These are phyloP conservation scores for Emericellopsis terricola DNA, from an alignment of 495 filamentous ascomycete genomes.

Conservation along the genomic window DNA sequence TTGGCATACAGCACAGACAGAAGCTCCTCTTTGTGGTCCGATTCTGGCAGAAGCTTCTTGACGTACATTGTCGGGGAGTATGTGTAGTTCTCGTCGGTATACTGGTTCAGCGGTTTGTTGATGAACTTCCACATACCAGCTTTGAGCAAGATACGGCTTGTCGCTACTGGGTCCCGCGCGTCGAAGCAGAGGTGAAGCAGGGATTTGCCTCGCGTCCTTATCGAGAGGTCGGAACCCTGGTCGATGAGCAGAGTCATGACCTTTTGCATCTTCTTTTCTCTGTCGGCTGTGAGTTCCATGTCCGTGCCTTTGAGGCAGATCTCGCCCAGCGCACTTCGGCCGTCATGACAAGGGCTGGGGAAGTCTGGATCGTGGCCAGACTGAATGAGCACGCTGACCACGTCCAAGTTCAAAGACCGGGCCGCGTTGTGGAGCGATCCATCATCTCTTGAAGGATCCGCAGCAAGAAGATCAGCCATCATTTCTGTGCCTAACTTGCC, in stretches of 20 bases:
- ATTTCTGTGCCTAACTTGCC: constrained; percentile 24
- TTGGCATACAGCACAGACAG: constrained; percentile 20
- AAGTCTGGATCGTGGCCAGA: constrained; percentile 29
- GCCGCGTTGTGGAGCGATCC: constrained; percentile 31
- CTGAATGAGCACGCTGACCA: constrained; percentile 23
- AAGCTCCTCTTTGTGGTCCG: constrained; percentile 16
- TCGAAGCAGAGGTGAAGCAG: constrained; percentile 25
- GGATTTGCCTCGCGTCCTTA: constrained; percentile 25
- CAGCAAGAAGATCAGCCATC: constrained; percentile 25
- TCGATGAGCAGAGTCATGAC: constrained; percentile 23
- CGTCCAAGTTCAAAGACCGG: constrained; percentile 22
- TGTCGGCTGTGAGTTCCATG: constrained; percentile 13
- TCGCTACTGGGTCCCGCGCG: constrained; percentile 22
- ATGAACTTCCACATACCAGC: constrained; percentile 27
- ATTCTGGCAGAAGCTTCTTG: constrained; percentile 13
- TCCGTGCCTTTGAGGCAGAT: constrained; percentile 26
- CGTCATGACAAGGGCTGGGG: constrained; percentile 26
- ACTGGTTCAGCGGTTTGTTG: constrained; percentile 25
- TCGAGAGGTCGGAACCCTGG: constrained; percentile 19
- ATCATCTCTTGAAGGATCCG: constrained; percentile 26
- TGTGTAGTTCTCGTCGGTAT: constrained; percentile 19
- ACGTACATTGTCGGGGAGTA: constrained; percentile 30
- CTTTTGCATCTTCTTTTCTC: constrained; percentile 28
- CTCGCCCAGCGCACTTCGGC: constrained; percentile 28
- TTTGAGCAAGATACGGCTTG: constrained; percentile 23